Evolutionary conservation across 768 basidiomycete species (phyloP).

Genomic region (Mycena vitilis): DNA sequence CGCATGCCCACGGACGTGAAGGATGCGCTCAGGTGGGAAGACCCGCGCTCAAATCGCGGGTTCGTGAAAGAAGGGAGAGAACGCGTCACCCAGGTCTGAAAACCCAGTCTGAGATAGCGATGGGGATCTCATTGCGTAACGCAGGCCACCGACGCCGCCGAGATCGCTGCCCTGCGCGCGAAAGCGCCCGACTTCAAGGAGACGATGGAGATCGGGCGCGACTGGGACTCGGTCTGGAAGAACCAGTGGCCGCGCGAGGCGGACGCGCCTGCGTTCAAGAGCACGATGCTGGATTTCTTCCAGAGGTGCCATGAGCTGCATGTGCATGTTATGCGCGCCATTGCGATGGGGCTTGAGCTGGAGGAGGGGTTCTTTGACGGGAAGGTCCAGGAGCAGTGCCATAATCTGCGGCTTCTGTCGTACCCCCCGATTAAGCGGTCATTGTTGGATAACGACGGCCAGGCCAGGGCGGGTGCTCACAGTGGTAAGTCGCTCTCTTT

Average conservation of each 20-base stretch:
- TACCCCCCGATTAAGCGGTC: conserved; percentile 81
- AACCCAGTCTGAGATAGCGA: no score
- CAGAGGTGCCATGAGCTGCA: conserved; percentile 84
- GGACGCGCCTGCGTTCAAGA: conserved; percentile 74
- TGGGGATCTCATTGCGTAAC: conserved; percentile 59
- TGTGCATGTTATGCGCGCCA: conserved; percentile 82
- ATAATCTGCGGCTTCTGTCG: conserved; percentile 83
- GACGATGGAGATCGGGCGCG: conserved; percentile 89
- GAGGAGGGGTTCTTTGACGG: conserved; percentile 81
- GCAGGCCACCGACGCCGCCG: conserved; percentile 73
- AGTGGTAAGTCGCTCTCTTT: conserved; percentile 58
- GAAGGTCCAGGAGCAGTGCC: conserved; percentile 80
- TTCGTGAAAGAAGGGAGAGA: conserved; percentile 87
- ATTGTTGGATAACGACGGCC: conserved; percentile 69
- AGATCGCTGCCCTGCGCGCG: conserved; percentile 79
- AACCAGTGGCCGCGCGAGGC: conserved; percentile 83
- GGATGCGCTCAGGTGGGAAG: conserved; percentile 80
- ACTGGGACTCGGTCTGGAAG: conserved; percentile 81
- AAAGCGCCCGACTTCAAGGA: conserved; percentile 88
- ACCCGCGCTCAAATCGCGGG: conserved; percentile 87
- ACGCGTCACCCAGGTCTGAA: conserved; percentile 69
- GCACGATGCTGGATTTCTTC: conserved; percentile 76
- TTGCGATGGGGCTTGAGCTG: conserved; percentile 83
- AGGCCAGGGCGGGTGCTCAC: conserved; percentile 86
- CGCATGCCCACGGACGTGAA: conserved; percentile 70